Conservation (phyloP, 306 rosid genomes). For the Pueraria montana region DNA sequence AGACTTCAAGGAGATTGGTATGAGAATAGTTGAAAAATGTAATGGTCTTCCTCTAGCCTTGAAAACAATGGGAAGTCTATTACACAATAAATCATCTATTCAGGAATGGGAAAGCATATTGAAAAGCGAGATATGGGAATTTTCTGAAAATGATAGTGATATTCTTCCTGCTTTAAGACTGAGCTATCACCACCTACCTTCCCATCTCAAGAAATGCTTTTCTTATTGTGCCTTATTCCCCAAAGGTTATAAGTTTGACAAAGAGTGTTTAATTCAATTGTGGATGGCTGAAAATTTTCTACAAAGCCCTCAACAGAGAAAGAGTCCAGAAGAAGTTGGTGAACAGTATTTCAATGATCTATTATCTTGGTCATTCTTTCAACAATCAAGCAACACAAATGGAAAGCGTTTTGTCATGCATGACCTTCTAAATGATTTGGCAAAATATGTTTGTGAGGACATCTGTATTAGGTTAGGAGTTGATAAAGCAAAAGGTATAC, state of each 20-base stretch:
- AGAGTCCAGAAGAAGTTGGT: background rate
- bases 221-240: background rate
- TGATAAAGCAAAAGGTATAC: background rate
- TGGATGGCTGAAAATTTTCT: conserved; percentile 3
- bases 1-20: background rate
- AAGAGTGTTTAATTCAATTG: background rate
- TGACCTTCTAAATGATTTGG: background rate
- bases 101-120: background rate
- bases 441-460: background rate
- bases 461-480: background rate
- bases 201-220: background rate
- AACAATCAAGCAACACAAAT: background rate
- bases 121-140: background rate
- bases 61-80: background rate
- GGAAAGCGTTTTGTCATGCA: background rate
- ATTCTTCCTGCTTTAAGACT: background rate
- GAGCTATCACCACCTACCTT: conserved; percentile 5
- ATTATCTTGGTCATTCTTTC: background rate
- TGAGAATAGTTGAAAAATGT: background rate
- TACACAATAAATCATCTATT: background rate
- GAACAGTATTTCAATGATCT: background rate
- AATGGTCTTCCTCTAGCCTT: background rate
- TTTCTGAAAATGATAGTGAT: background rate
- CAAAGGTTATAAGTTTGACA: background rate
- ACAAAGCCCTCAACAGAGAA: background rate